Evolutionary conservation across 164 flowering plant species (phyloP).

Genomic region (Berberis thunbergii): DNA sequence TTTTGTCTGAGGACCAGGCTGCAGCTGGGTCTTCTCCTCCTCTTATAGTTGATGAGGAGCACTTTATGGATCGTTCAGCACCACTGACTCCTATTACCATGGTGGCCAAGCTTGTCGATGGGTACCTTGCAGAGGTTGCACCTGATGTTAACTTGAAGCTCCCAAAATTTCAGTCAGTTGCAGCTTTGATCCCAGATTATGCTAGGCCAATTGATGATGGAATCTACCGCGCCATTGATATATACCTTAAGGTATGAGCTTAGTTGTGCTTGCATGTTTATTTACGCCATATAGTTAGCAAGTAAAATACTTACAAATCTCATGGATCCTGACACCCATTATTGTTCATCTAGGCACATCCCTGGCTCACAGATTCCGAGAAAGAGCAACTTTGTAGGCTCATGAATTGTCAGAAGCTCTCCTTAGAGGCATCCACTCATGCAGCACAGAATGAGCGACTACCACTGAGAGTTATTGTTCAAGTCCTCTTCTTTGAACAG

Average conservation of each 20-base stretch:
- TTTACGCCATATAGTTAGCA: not conserved
- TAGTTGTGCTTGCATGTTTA: not conserved
- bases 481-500: too few relatives aligned
- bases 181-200: constrained; percentile 60
- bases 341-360: constrained; percentile 38
- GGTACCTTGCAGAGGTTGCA: constrained; percentile 16
- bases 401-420: constrained; percentile 66
- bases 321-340: not conserved
- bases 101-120: constrained; percentile 70
- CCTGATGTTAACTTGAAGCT: constrained; percentile 56
- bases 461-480: constrained; percentile 38
- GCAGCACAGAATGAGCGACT: constrained; percentile 71
- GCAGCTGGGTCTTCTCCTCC: constrained; percentile 21
- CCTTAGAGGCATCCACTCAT: constrained; percentile 63
- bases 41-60: constrained; percentile 38
- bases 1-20: constrained; percentile 31
- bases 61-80: constrained; percentile 29
- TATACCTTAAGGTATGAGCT: constrained; percentile 60
- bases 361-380: constrained; percentile 57
- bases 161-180: constrained; percentile 58
- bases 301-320: too few relatives aligned
- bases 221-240: constrained; percentile 27
- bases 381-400: constrained; percentile 59
- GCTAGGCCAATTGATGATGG: constrained; percentile 57
- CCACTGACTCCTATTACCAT: constrained; percentile 43